A percentile compares a stretch with the other conserved stretches of the same genome.
These are phyloP conservation scores for Neurospora sp. DNA, from an alignment of 495 filamentous ascomycete genomes.

Conservation along the genomic window DNA sequence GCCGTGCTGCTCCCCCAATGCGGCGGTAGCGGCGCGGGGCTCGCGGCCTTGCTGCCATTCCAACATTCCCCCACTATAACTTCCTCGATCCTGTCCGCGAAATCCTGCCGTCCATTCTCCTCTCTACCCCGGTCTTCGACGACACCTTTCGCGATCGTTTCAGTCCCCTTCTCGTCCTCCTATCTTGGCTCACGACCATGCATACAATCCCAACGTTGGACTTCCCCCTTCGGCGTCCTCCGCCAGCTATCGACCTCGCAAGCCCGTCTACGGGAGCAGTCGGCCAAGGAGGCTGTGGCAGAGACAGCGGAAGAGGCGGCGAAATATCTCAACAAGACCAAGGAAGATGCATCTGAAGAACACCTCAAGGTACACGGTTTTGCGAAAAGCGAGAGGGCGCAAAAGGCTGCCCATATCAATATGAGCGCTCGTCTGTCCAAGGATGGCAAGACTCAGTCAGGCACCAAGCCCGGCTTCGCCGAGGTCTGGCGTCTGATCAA, in stretches of 20 bases:
- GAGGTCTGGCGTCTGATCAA: slow-evolving; percentile 83
- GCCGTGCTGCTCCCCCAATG: slow-evolving; percentile 27
- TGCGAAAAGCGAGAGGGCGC: slow-evolving; percentile 56
- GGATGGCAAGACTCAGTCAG: slow-evolving; percentile 56
- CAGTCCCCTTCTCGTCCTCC: neutral
- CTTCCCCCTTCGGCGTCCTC: slow-evolving; percentile 14
- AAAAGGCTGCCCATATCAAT: slow-evolving; percentile 82
- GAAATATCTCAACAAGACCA: slow-evolving; percentile 5
- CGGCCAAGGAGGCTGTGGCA: slow-evolving; percentile 1
- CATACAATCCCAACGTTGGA: slow-evolving; percentile 5
- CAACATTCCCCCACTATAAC: neutral
- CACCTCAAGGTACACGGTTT: slow-evolving; percentile 24
- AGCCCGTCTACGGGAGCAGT: slow-evolving; percentile 2
- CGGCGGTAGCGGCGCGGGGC: slow-evolving; percentile 6
- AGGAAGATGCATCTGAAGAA: slow-evolving; percentile 12
- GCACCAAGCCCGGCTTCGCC: slow-evolving; percentile 52
- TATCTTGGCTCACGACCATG: neutral
- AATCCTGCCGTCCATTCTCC: slow-evolving; percentile 8
- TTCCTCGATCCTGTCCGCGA: neutral
- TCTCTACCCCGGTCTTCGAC: neutral
- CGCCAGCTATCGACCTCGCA: slow-evolving; percentile 23
- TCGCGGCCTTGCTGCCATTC: slow-evolving; percentile 4
- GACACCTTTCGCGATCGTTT: neutral
- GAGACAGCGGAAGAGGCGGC: slow-evolving; percentile 3
- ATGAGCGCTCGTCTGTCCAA: slow-evolving; percentile 77